Evolutionary conservation across 306 rosid species (phyloP).

Genomic region (Casuarina cunninghamiana): DNA sequence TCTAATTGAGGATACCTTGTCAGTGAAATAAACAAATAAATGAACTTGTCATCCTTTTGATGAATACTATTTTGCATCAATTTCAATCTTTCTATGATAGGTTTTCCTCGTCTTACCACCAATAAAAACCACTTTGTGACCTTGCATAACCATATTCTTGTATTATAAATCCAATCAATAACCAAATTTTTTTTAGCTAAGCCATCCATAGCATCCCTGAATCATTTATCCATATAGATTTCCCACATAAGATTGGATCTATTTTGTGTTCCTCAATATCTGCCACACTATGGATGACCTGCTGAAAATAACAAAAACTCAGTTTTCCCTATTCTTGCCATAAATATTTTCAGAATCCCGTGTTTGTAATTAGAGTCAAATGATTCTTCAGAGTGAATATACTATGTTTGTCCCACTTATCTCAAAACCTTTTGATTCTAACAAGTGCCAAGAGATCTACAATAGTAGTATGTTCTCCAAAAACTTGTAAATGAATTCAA

Average conservation of each 20-base stretch:
- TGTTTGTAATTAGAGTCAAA: neutral
- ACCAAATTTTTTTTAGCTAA: neutral
- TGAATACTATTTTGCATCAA: neutral
- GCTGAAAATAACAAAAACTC: neutral
- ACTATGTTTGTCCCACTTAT: neutral
- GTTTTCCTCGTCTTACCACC: neutral
- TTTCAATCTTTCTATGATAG: neutral
- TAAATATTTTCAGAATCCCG: neutral
- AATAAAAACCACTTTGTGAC: neutral
- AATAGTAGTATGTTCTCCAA: no score
- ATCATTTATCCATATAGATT: neutral
- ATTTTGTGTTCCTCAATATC: neutral
- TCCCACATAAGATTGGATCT: neutral
- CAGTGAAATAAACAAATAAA: neutral
- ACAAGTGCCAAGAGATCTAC: neutral
- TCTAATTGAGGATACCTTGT: neutral
- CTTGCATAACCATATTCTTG: neutral
- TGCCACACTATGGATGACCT: neutral
- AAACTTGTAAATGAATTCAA: neutral
- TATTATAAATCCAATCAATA: neutral
- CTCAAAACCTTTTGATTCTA: neutral
- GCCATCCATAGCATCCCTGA: neutral
- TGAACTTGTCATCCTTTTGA: neutral
- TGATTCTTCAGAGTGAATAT: neutral
- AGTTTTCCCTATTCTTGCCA: neutral